Evolutionary conservation across 768 basidiomycete genomes (phyloP).

Genomic region (Pleurotus citrinopileatus): DNA sequence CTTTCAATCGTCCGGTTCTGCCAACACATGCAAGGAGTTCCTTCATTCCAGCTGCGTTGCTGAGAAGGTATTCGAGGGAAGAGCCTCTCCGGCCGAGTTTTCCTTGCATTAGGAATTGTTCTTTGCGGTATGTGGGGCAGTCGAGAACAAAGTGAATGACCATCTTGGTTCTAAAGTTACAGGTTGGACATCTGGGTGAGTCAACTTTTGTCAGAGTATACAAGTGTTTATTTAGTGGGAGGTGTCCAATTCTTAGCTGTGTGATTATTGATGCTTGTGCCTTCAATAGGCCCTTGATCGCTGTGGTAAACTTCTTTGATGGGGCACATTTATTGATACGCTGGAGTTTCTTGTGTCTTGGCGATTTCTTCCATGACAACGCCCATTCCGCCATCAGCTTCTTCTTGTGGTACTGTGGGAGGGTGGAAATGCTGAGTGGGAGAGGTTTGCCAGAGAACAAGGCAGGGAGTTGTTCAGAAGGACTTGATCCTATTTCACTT

Average conservation of each 20-base stretch:
- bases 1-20: too few relatives aligned
- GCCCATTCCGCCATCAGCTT: background rate
- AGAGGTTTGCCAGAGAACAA: background rate
- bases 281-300: background rate
- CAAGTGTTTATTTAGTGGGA: background rate
- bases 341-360: background rate
- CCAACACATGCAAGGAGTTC: too few relatives aligned
- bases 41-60: too few relatives aligned
- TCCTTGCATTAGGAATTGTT: too few relatives aligned
- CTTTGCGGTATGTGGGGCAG: background rate
- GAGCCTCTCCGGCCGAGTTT: too few relatives aligned
- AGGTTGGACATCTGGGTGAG: background rate
- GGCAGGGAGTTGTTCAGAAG: background rate
- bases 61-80: too few relatives aligned
- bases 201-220: background rate
- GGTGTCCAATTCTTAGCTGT: background rate
- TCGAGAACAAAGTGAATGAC: background rate
- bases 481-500: background rate
- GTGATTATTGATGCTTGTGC: background rate
- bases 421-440: background rate
- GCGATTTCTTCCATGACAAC: background rate
- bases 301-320: background rate
- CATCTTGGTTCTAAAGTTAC: background rate
- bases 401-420: background rate
- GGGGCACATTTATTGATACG: background rate